These are phyloP conservation scores for Globisporangium echinulatum DNA, from an alignment of 352 stramenopile species.

Conservation along the genomic window DNA sequence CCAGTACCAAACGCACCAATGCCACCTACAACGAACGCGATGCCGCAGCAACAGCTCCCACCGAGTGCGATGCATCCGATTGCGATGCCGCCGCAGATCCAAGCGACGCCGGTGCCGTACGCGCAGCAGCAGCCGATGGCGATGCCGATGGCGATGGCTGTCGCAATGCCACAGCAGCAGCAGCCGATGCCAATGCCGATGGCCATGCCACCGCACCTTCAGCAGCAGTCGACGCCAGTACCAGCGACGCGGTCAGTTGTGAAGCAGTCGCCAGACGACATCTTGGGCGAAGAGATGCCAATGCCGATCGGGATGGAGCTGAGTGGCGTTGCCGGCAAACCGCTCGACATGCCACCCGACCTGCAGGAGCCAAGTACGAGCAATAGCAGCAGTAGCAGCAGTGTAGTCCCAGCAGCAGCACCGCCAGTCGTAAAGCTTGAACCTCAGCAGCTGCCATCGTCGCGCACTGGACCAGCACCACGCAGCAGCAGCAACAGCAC, in stretches of 20 bases:
- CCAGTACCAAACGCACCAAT: not conserved
- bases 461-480: not conserved
- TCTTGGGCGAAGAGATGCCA: constrained; percentile 38
- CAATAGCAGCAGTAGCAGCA: constrained; percentile 5
- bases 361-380: constrained; percentile 33
- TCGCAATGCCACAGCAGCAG: not conserved
- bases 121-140: constrained; percentile 7
- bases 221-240: constrained; percentile 4
- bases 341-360: constrained; percentile 55
- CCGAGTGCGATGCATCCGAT: constrained; percentile 33
- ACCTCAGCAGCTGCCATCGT: too few species aligned
- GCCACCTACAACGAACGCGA: not conserved
- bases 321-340: constrained; percentile 23
- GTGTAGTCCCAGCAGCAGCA: not conserved
- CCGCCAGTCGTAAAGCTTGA: not conserved
- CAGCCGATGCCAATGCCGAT: not conserved
- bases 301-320: constrained; percentile 12
- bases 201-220: constrained; percentile 1
- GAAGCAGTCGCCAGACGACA: constrained; percentile 48
- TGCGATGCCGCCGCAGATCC: constrained; percentile 31
- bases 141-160: not conserved
- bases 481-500: not conserved
- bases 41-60: constrained; percentile 7
- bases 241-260: not conserved
- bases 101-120: constrained; percentile 28